Evolutionary conservation across 1,284 basidiomycete species (phyloP), one percentile per base, ranked within the genome.

Genomic region (Cutaneotrichosporon sp.): DNA sequence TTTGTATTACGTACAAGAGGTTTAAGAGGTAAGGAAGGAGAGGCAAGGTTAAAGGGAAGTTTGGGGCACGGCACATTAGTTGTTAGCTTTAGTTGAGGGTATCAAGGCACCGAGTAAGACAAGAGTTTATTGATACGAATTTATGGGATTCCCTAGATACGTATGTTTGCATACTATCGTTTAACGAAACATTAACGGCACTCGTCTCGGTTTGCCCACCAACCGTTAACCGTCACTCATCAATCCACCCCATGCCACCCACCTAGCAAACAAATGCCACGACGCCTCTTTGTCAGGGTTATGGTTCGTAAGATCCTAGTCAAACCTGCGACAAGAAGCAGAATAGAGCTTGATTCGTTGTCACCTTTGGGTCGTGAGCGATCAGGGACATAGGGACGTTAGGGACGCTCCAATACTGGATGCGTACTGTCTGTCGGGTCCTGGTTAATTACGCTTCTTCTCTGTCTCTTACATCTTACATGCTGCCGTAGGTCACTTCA

Each of bases 91-190:
- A 42, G 40, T 42, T 16, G 16, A 18, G 18, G 42, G 42, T 14
- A 50, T 30, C 22, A 18, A 26, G 49, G 49, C 49, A 50, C 49
- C 30, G 51, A 31, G 51, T 31, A 34, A 21, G 30, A n/a, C 51
- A 21, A 31, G 31, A 53, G 51, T 31, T 51, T 51, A 51, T 31
- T n/a, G 51, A 53, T 53, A 31, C 51, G 31, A 34, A 53, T 16
- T 34, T 53, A 31, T 53, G 51, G 51, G 51, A 53, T 18, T 13
- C 51, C 51, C 13, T 18, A 34, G 16, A 11, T 11, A 30, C 31
- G 16, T 31, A 26, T 16, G 40, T 13, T 18, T 36, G 36, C 26
- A 36, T 13, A 36, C 36, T 13, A 5, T 13, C 36, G 9, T 9
- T 13, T n/a, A 46, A 46, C 42, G 18, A 18, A 46, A 46, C 18